Evolutionary conservation across 2,329 filamentous ascomycete genomes (phyloP).

Genomic region (Fusarium sp.): DNA sequence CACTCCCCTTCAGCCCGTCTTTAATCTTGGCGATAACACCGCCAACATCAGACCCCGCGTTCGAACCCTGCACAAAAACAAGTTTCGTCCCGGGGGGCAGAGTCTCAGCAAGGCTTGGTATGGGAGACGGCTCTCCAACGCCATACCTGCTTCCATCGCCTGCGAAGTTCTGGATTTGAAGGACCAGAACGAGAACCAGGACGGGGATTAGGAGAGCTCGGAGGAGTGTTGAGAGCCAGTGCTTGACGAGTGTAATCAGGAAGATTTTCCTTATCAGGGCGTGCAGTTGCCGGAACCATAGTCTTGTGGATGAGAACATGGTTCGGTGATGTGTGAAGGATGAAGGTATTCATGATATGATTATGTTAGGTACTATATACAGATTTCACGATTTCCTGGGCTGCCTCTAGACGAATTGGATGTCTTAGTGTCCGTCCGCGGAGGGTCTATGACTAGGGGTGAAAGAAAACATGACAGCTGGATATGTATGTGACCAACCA

Average conservation of each 20-base stretch:
- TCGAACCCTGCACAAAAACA: background rate
- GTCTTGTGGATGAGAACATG: background rate
- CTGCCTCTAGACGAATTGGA: background rate
- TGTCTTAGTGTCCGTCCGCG: too few relatives aligned
- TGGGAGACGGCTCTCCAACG: background rate
- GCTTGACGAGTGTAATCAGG: background rate
- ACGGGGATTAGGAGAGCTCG: background rate
- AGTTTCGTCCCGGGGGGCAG: background rate
- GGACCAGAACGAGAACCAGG: conserved; percentile 1
- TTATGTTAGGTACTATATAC: background rate
- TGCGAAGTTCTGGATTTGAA: conserved; percentile 8
- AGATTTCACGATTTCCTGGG: background rate
- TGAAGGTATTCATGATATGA: background rate
- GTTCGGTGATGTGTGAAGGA: background rate
- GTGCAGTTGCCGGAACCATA: background rate
- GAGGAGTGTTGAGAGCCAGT: conserved; percentile 6
- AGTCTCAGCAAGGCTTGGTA: background rate
- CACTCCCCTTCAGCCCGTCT: background rate
- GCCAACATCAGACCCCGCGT: background rate
- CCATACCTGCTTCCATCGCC: conserved; percentile 7
- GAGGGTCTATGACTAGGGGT: background rate
- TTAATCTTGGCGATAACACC: background rate
- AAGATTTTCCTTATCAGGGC: conserved; percentile 8
- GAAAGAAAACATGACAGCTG: background rate
- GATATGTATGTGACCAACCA: background rate